Conservation (phyloP, 139 green algal genomes). For the Chlamydomonas applanata region DNA sequence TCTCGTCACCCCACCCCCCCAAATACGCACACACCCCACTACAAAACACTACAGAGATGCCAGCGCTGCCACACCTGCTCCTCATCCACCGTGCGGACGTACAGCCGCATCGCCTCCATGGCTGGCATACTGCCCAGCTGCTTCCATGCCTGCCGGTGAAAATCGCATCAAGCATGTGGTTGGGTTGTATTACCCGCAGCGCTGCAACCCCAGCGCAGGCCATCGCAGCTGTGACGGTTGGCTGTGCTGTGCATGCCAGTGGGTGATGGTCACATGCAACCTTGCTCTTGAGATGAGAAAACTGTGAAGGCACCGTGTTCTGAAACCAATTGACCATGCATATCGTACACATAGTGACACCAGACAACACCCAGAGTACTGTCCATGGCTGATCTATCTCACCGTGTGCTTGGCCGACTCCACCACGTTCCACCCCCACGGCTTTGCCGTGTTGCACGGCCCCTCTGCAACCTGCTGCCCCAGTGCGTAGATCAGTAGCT, state of each 20-base stretch:
- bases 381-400: not conserved
- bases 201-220: too few species aligned
- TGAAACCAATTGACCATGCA: too few species aligned
- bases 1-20: too few species aligned
- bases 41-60: too few species aligned
- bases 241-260: not conserved
- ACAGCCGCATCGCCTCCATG: constrained; percentile 93
- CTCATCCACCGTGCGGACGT: constrained; percentile 86
- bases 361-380: too few species aligned
- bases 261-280: too few species aligned
- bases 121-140: constrained; percentile 76
- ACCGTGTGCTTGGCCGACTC: constrained; percentile 81
- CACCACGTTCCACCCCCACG: constrained; percentile 81
- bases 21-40: too few species aligned
- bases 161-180: too few species aligned
- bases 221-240: not conserved
- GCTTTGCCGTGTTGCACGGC: constrained; percentile 77
- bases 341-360: too few species aligned
- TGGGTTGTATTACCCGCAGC: too few species aligned
- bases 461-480: constrained; percentile 78
- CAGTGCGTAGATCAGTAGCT: constrained; percentile 84
- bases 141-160: constrained; percentile 34
- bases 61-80: constrained; percentile 47
- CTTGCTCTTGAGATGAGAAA: not conserved
- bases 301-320: not conserved